phyloP scores from a whole-genome alignment of 2,329 filamentous ascomycete species.

The Monilinia polystroma region DNA sequence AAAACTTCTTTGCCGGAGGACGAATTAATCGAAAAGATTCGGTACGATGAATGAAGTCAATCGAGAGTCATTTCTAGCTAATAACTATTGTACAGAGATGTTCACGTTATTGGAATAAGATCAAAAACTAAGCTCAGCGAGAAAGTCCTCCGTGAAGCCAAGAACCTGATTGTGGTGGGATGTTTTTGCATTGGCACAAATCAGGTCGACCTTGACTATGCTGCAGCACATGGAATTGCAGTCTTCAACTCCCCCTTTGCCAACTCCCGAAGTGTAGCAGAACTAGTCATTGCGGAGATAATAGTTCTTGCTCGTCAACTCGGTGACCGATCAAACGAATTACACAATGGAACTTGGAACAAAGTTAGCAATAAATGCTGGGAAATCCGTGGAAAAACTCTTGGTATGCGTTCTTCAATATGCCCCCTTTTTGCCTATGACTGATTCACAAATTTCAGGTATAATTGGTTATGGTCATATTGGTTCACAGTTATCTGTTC shows the following conservation, averaged over 20 bases:
- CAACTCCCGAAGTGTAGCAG: conserved; percentile 95
- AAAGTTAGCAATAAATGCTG: conserved; percentile 96
- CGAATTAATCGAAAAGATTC: conserved; percentile 94
- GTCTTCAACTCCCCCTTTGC: conserved; percentile 99
- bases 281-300: conserved; percentile 92
- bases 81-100: conserved; percentile 58
- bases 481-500: conserved; percentile 89
- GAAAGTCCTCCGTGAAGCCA: conserved; percentile 81
- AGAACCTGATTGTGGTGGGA: conserved; percentile 91
- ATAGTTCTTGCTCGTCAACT: conserved; percentile 89
- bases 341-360: conserved; percentile 95
- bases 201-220: conserved; percentile 84
- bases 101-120: conserved; percentile 96
- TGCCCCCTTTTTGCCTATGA: neutral
- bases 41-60: conserved; percentile 48
- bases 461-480: conserved; percentile 98
- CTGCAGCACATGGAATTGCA: conserved; percentile 81
- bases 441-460: conserved; percentile 45
- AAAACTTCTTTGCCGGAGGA: conserved; percentile 91
- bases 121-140: conserved; percentile 95
- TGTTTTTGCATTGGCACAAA: conserved; percentile 99
- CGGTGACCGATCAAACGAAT: conserved; percentile 86
- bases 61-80: conserved; percentile 22
- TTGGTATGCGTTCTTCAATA: conserved; percentile 55
- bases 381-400: conserved; percentile 96